phyloP scores from a whole-genome alignment of 2,329 filamentous ascomycete species.

The Kalmusia sp. region DNA sequence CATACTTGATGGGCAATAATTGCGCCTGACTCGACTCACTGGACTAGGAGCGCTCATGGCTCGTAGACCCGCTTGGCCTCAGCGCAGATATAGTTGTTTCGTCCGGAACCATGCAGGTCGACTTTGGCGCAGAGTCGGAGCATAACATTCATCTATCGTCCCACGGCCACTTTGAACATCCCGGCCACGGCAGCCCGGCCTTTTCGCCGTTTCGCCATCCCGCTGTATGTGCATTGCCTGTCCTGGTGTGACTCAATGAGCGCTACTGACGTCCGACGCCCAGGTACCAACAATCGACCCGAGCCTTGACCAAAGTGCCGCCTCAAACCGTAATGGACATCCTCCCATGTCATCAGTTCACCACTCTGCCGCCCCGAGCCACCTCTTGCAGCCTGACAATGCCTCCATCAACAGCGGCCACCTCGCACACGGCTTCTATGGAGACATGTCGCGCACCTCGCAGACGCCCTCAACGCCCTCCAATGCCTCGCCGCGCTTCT shows the following conservation, averaged over 20 bases:
- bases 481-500: slow-evolving; percentile 48
- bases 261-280: slow-evolving; percentile 2
- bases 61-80: slow-evolving; percentile 34
- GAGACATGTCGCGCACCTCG: slow-evolving; percentile 45
- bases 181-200: slow-evolving; percentile 33
- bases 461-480: slow-evolving; percentile 46
- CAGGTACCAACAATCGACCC: slow-evolving; percentile 44
- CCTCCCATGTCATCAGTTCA: slow-evolving; percentile 43
- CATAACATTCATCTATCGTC: slow-evolving; percentile 30
- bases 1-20: slow-evolving; percentile 21
- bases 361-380: slow-evolving; percentile 29
- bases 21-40: slow-evolving; percentile 29
- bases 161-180: slow-evolving; percentile 42
- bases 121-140: slow-evolving; percentile 45
- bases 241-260: neutral
- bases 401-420: slow-evolving; percentile 36
- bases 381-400: slow-evolving; percentile 46
- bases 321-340: slow-evolving; percentile 43
- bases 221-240: slow-evolving; percentile 17
- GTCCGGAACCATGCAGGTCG: slow-evolving; percentile 46
- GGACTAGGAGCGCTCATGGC: slow-evolving; percentile 34
- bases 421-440: slow-evolving; percentile 45
- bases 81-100: slow-evolving; percentile 30
- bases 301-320: slow-evolving; percentile 43
- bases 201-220: slow-evolving; percentile 46